A percentile compares a stretch with the other conserved stretches of the same genome.
phyloP scores from a whole-genome alignment of 352 stramenopile genomes.

The Globisporangium middletonii region DNA sequence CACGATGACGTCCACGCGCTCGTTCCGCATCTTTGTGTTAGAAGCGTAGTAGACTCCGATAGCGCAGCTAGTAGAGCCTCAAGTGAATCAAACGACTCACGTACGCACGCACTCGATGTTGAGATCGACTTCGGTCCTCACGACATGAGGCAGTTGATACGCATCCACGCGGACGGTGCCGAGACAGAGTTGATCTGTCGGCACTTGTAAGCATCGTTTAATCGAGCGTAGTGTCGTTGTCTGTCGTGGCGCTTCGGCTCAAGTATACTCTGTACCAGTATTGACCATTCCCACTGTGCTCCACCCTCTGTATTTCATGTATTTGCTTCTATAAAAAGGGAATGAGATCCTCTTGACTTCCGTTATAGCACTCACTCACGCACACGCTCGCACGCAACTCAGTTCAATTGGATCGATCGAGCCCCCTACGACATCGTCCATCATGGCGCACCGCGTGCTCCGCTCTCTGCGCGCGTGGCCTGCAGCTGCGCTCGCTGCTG shows the following conservation, averaged over 20 bases:
- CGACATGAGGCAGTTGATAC: no score
- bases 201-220: no score
- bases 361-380: no score
- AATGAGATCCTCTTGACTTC: no score
- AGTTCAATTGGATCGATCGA: background rate
- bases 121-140: no score
- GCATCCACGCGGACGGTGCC: no score
- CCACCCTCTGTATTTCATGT: no score
- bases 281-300: no score
- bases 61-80: background rate
- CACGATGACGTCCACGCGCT: constrained; percentile 19
- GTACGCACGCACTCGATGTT: background rate
- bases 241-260: background rate
- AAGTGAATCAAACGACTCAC: background rate
- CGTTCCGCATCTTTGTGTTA: constrained; percentile 61
- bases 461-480: constrained; percentile 8
- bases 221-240: background rate
- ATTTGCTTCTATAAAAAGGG: no score
- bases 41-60: constrained; percentile 22
- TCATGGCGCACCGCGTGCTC: constrained; percentile 5
- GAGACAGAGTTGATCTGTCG: no score
- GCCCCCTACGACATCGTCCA: background rate
- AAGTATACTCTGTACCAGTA: no score
- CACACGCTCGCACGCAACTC: no score
- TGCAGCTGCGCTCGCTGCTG: constrained; percentile 16